Evolutionary conservation across 192 early-diverging fungal genomes (phyloP).

Genomic region (Backusella psychrophila): DNA sequence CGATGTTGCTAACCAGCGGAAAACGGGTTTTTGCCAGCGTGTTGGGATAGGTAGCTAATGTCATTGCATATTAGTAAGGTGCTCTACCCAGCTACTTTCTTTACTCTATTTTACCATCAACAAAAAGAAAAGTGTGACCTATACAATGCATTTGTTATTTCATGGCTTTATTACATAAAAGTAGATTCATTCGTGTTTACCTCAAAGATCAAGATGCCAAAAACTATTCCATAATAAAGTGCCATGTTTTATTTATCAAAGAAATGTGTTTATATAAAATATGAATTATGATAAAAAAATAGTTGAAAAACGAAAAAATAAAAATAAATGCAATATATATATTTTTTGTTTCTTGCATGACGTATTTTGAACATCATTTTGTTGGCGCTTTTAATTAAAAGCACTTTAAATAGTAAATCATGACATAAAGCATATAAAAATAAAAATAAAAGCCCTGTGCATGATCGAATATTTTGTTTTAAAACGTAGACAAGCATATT

Average conservation of each 20-base stretch:
- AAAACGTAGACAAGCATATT: no score
- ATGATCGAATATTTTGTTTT: neutral
- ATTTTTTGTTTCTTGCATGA: neutral
- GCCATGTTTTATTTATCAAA: conserved; percentile 27
- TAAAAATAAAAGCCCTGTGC: neutral
- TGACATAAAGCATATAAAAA: neutral
- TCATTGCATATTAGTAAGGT: neutral
- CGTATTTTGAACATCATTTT: neutral
- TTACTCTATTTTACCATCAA: conserved; percentile 10
- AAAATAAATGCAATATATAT: neutral
- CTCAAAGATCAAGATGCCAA: conserved; percentile 43
- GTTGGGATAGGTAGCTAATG: conserved; percentile 51
- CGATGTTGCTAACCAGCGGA: conserved; percentile 45
- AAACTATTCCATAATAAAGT: conserved; percentile 47
- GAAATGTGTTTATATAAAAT: neutral
- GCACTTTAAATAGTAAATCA: neutral
- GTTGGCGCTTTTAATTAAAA: neutral
- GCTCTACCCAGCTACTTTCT: neutral
- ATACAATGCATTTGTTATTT: neutral
- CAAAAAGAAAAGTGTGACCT: conserved; percentile 20
- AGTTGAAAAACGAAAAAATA: neutral
- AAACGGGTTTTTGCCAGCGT: conserved; percentile 45
- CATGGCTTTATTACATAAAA: neutral
- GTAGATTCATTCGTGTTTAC: conserved; percentile 16
- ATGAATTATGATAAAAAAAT: neutral